Base-by-base conservation (phyloP, 2,329 filamentous ascomycete species). In the Venturia nashicola region DNA sequence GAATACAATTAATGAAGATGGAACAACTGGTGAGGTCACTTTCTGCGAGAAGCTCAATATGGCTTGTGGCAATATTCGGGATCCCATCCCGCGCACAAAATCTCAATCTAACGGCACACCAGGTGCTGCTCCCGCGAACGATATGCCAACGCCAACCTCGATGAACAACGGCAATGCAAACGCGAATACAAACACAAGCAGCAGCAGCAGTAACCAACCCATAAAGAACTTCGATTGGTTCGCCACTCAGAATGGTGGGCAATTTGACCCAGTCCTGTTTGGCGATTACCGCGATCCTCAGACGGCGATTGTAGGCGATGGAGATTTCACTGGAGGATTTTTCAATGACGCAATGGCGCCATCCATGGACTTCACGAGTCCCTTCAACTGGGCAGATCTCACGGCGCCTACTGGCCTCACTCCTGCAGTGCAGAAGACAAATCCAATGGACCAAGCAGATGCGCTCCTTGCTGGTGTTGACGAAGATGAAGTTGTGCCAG, bases 221-320 rank as follows among this genome's bases (percentile, higher is more conserved):
- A 64, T 61, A 40, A 57, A 55, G 32, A 59, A 43, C 48, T 65
- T 70, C 64, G 66, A 69, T 51, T 72, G 75, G 61, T 76, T 91
- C 69, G 83, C 86, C 46, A 86, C 88, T 69, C 89, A 95, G 72
- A 93, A 91, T 70, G 87, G 87, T 65, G 90, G 90, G 64, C 86
- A 89, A 67, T 97, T 97, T 70, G 92, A 97, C 67, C 93, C 94
- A 0, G 86, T 94, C 64, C 80, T 97, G 5, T 97, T 97, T 73
- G 90, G 89, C 63, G 90, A 91, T 69, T 97, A 97, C 76, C 87
- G 94, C 62, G 94, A 99, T 71, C 86, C 91, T 0, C 90, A 96
- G 70, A 89, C 91, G 65, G 93, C 87, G 64, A 82, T 96, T 16
- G 76, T 96, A 20, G 79, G 80, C 68, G 86, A 78, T 71, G 83